Conservation (phyloP, 202 grass and related monocot genomes). For the Eragrostis tef region DNA sequence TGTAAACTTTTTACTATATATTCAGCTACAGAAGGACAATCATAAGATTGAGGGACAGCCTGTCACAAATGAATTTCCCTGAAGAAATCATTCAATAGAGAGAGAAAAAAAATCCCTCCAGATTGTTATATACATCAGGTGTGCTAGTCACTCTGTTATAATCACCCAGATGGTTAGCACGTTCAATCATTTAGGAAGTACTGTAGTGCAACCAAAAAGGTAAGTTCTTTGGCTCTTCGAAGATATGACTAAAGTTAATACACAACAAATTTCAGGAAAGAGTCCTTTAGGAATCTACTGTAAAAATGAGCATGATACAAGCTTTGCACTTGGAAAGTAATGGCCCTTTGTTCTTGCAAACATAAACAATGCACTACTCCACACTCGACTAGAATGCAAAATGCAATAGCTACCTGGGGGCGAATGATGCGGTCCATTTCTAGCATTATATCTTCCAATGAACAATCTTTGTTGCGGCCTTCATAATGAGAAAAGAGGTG, state of each 20-base stretch:
- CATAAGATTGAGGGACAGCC: neutral
- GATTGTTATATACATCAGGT: neutral
- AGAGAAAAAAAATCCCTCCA: neutral
- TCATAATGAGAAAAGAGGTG: constrained; percentile 81
- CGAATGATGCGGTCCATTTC: constrained; percentile 91
- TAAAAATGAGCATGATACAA: constrained; percentile 27
- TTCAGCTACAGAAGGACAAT: constrained; percentile 2
- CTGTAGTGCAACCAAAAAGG: neutral
- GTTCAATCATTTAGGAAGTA: constrained; percentile 4
- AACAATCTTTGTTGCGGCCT: constrained; percentile 60
- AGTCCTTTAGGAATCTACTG: constrained; percentile 17
- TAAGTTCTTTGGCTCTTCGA: neutral
- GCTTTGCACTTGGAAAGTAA: constrained; percentile 30
- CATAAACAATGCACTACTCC: neutral
- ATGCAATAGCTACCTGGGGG: constrained; percentile 61
- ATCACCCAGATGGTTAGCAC: neutral
- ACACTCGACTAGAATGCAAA: neutral
- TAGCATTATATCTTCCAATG: constrained; percentile 87
- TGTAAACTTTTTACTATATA: constrained; percentile 1
- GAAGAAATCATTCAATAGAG: constrained; percentile 22
- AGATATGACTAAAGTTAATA: constrained; percentile 23
- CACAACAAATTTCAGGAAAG: constrained; percentile 13
- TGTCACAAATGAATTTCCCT: neutral
- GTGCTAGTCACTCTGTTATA: constrained; percentile 14
- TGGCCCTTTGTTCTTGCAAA: constrained; percentile 2